These are phyloP conservation scores for Arthroderma sp. DNA, from an alignment of 2,329 filamentous ascomycete genomes.

Conservation along the genomic window DNA sequence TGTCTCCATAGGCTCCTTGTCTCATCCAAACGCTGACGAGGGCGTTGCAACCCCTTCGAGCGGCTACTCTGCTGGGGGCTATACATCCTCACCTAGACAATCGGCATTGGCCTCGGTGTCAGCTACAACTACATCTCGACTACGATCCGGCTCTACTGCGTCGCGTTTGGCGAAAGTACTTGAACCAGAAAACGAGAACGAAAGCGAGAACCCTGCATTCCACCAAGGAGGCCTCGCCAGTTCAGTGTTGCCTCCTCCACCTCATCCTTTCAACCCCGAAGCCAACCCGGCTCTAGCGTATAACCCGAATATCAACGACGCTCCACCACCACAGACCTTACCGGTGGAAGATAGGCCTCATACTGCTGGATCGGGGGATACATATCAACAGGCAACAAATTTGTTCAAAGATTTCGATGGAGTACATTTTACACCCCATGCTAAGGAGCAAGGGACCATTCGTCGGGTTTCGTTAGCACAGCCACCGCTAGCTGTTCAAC, in stretches of 20 bases:
- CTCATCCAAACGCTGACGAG: conserved; percentile 9
- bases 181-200: conserved; percentile 27
- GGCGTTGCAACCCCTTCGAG: conserved; percentile 18
- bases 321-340: background rate
- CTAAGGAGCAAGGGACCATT: conserved; percentile 14
- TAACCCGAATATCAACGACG: background rate
- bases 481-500: conserved; percentile 28
- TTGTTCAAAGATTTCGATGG: conserved; percentile 39
- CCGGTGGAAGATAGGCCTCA: conserved; percentile 18
- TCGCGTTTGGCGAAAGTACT: conserved; percentile 27
- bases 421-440: conserved; percentile 30
- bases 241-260: conserved; percentile 9
- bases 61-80: conserved; percentile 28
- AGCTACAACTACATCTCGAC: conserved; percentile 17
- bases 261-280: background rate
- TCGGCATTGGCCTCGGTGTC: conserved; percentile 27
- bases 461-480: conserved; percentile 26
- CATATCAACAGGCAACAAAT: conserved; percentile 31
- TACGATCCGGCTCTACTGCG: conserved; percentile 24
- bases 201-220: conserved; percentile 12
- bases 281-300: background rate
- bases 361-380: conserved; percentile 33
- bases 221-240: conserved; percentile 7
- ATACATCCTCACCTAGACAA: conserved; percentile 27
- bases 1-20: conserved; percentile 25